A percentile compares a stretch with the other conserved stretches of the same genome.
Evolutionary conservation across 192 early-diverging fungal genomes (phyloP).

Genomic region (Entophlyctis helioformis): DNA sequence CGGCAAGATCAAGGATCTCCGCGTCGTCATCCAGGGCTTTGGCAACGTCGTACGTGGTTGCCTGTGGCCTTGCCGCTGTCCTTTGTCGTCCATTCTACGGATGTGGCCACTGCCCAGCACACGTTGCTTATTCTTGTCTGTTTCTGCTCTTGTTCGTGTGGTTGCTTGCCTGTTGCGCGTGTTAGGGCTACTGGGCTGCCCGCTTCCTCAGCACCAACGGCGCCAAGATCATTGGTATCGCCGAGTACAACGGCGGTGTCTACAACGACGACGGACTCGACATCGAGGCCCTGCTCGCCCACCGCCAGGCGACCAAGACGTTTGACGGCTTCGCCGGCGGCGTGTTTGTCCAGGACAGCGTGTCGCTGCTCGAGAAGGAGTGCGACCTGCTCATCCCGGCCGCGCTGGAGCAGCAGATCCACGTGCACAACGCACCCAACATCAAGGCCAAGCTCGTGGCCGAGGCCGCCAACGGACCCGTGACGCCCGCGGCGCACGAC

Average conservation of each 20-base stretch:
- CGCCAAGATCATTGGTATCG: constrained; percentile 63
- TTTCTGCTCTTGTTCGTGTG: no score
- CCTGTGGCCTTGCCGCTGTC: no score
- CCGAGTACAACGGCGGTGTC: constrained; percentile 55
- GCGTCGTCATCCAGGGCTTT: constrained; percentile 71
- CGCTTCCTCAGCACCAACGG: constrained; percentile 73
- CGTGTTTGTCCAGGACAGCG: constrained; percentile 42
- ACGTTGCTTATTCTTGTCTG: no score
- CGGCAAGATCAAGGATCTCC: constrained; percentile 43
- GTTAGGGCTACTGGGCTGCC: constrained; percentile 58
- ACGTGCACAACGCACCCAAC: constrained; percentile 54
- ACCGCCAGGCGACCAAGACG: constrained; percentile 48
- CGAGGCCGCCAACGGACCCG: constrained; percentile 73
- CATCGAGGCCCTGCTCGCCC: constrained; percentile 50
- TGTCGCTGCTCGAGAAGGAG: constrained; percentile 52
- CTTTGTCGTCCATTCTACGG: no score
- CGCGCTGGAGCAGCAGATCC: constrained; percentile 70
- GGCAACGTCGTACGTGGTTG: constrained; percentile 55
- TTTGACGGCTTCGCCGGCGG: constrained; percentile 55
- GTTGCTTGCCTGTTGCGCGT: no score
- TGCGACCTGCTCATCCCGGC: constrained; percentile 76
- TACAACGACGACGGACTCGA: constrained; percentile 54
- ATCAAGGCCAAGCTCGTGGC: constrained; percentile 72
- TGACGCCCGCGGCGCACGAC: constrained; percentile 63
- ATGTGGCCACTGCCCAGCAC: no score